Base-by-base conservation (phyloP, 768 basidiomycete species). In the Trametes sanguinea region DNA sequence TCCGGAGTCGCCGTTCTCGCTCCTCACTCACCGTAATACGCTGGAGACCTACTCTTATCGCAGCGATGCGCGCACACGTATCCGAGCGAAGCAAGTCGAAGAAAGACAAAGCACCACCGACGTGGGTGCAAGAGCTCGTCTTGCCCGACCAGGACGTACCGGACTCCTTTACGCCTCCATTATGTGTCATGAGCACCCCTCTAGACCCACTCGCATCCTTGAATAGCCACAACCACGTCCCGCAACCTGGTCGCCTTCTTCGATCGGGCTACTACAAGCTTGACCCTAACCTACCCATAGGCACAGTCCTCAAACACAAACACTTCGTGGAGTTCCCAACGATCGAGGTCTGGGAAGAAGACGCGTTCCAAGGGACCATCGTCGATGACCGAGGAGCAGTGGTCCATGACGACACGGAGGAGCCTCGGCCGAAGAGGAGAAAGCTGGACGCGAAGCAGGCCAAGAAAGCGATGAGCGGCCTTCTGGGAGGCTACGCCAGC, bases 291-390 rank as follows among this genome's bases (percentile, higher is more conserved):
- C 66, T 80, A 45, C 72, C 80, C 27, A 77, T 95, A 30, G 68
- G 71, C 9, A 67, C 71, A 29, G 73, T 81, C 7, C 76, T 96
- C 47, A 78, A 76, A 39, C 75, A 84, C 52, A 89, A 84, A 45
- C 77, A 83, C 32, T 94, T 94, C 72, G 81, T 90, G 35, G 94
- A 96, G 72, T 96, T 84, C 69, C 94, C 94, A 6, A 87, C 86
- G 1, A 84, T 96, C 47, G 88, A 94, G 57, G 73, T 95, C 6
- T 88, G 87, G 79, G 84, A 88, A 50, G 82, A 75, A 27, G 76
- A 71, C 17, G 75, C 85, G 33, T 94, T 92, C 73, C 74, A 73
- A 7, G 88, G 85, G 6, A 77, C 77, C 8, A 68, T 92, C n/a
- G 76, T 89, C 14, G 82, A 89, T 60, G 77, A 78, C 45, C 71